These are phyloP conservation scores for Colletotrichum sp. DNA, from an alignment of 2,329 filamentous ascomycete genomes.

Conservation along the genomic window DNA sequence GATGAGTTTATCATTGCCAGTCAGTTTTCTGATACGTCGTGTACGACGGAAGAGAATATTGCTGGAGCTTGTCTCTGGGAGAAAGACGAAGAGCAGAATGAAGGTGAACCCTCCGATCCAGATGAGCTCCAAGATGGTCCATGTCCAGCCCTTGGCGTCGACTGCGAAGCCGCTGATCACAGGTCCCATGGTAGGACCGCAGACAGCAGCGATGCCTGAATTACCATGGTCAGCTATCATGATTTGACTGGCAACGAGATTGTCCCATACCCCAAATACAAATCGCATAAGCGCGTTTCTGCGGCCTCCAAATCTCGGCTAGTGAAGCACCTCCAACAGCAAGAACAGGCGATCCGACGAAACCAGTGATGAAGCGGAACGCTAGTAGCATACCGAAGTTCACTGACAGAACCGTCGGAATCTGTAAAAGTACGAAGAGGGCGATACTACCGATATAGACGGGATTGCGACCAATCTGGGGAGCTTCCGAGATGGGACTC, in stretches of 20 bases:
- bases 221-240: not conserved
- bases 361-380: conserved; percentile 14
- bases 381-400: conserved; percentile 11
- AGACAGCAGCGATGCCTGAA: not conserved
- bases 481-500: conserved; percentile 14
- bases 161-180: conserved; percentile 10
- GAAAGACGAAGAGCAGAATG: conserved; percentile 25
- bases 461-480: conserved; percentile 13
- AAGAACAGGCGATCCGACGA: conserved; percentile 16
- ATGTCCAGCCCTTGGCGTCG: conserved; percentile 24
- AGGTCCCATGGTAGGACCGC: conserved; percentile 9
- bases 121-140: conserved; percentile 28
- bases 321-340: conserved; percentile 15
- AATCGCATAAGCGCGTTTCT: conserved; percentile 13
- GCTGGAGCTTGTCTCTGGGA: conserved; percentile 27
- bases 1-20: conserved; percentile 9
- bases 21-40: conserved; percentile 18
- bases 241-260: fast-evolving
- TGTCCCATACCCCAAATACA: not conserved
- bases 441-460: conserved; percentile 15
- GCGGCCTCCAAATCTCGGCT: conserved; percentile 16
- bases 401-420: not conserved
- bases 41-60: conserved; percentile 27
- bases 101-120: conserved; percentile 24
- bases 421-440: conserved; percentile 8